These are phyloP conservation scores for Firmiana major DNA, from an alignment of 345 rosid species.

Conservation along the genomic window DNA sequence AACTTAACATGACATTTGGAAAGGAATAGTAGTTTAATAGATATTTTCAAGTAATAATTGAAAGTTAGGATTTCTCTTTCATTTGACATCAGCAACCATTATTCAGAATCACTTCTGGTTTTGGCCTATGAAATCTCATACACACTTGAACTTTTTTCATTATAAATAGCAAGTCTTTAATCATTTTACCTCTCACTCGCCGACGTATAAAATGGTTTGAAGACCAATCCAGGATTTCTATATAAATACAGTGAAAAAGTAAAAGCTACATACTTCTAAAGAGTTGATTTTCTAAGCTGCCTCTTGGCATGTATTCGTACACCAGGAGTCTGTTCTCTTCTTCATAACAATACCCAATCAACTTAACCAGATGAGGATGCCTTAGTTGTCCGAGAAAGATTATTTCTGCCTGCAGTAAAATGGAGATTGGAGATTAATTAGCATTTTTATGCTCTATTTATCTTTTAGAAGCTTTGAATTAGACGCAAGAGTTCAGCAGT, in stretches of 20 bases:
- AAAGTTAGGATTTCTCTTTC: background rate
- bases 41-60: background rate
- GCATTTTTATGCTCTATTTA: slow-evolving; percentile 2
- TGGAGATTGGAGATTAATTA: background rate
- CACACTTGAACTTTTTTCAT: background rate
- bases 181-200: too few species aligned
- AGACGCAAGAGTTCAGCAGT: background rate
- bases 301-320: slow-evolving; percentile 70
- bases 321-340: slow-evolving; percentile 66
- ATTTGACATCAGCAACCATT: background rate
- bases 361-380: slow-evolving; percentile 66
- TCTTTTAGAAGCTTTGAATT: background rate
- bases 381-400: slow-evolving; percentile 74
- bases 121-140: background rate
- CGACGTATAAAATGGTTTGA: too few species aligned
- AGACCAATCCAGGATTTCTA: background rate
- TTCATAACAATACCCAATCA: slow-evolving; percentile 79
- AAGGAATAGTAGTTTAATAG: background rate
- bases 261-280: slow-evolving; percentile 48
- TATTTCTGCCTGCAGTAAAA: slow-evolving; percentile 61
- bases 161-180: too few species aligned
- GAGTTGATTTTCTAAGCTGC: slow-evolving; percentile 74
- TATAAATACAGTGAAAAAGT: background rate
- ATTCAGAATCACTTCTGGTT: background rate
- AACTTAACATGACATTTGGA: background rate